A percentile compares a stretch with the other conserved stretches of the same genome.
These are phyloP conservation scores for Diaporthe capsici DNA, from an alignment of 2,329 filamentous ascomycete species.

Conservation along the genomic window DNA sequence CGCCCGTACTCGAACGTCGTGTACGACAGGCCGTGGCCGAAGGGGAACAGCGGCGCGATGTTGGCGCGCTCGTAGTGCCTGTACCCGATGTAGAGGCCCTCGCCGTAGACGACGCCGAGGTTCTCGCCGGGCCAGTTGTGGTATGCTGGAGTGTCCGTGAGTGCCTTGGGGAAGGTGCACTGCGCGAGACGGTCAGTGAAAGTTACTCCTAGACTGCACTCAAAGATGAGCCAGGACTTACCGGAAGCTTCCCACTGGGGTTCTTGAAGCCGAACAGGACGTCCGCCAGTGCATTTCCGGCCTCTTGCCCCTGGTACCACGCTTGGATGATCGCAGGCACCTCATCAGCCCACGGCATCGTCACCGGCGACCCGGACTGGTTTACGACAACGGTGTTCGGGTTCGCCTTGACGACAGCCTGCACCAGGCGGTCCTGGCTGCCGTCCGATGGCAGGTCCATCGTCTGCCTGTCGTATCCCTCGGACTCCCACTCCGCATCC, in stretches of 20 bases:
- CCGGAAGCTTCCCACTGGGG: conserved; percentile 77
- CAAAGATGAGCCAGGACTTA: too few species aligned
- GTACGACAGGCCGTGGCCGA: conserved; percentile 82
- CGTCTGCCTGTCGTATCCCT: conserved; percentile 76
- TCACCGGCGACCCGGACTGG: conserved; percentile 77
- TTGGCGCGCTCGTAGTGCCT: conserved; percentile 76
- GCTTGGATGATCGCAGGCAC: conserved; percentile 78
- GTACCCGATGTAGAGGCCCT: conserved; percentile 82
- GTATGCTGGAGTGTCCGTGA: conserved; percentile 78
- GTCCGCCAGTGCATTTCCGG: conserved; percentile 77
- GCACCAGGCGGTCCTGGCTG: conserved; percentile 74
- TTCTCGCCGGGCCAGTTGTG: conserved; percentile 83
- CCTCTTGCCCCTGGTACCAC: conserved; percentile 80
- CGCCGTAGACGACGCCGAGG: conserved; percentile 76
- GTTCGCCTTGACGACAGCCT: conserved; percentile 74
- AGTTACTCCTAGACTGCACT: too few species aligned
- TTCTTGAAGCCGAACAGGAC: conserved; percentile 75
- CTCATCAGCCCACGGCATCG: conserved; percentile 77
- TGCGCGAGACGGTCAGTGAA: conserved; percentile 43
- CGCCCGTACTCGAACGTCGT: conserved; percentile 76
- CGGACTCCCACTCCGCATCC: conserved; percentile 82
- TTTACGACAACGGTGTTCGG: conserved; percentile 77
- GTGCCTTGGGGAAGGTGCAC: conserved; percentile 75
- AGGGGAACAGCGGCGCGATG: conserved; percentile 75
- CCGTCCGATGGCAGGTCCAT: conserved; percentile 71